Base-by-base conservation (phyloP, 768 basidiomycete genomes). In the Nidularia pulvinata region DNA sequence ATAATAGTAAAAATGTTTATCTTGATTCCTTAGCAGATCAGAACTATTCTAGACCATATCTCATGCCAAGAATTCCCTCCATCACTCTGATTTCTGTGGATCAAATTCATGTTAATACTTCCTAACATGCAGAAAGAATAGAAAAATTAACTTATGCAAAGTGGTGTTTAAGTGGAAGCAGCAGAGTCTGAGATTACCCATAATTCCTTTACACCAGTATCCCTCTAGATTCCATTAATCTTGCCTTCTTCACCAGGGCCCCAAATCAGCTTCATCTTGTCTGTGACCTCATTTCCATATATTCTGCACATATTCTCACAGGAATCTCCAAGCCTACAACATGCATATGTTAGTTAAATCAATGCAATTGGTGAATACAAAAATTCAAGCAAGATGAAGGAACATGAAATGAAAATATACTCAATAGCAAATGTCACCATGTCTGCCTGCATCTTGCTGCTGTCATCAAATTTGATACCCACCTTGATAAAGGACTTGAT, bases 171-270 rank as follows among this genome's bases (percentile, higher is more conserved):
- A 85, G 63, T 82, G 74, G 71, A 83, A 85, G 5, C 85, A 73
- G 51, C 76, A 80, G 52, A 79, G 53, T 1, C 63, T 62, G 42
- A 71, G 61, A 49, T 86, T 86, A 10, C 83, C 88, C 85, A 88
- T 42, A 85, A 55, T 34, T 78, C 77, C 25, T 77, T 70, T 16
- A 80, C 61, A 30, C 84, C 85, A 33, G 81, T 59, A 57, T 81
- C 78, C 14, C 78, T 71, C 71, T 71, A 84, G 13, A 65, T 62
- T 0, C 80, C 80, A 16, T 77, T 69, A 25, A 85, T 59, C 61
- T 89, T 86, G 1, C 86, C 85, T 67, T 92, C 85, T 44, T 72
- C 67, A 63, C 86, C 77, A 52, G 90, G 59, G 36, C 88, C 82
- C 89, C 88, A 84, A 11, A 88, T 65, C n/a, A 75, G 72, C 50